phyloP scores from a whole-genome alignment of 495 filamentous ascomycete species.

The Daldinia decipiens region DNA sequence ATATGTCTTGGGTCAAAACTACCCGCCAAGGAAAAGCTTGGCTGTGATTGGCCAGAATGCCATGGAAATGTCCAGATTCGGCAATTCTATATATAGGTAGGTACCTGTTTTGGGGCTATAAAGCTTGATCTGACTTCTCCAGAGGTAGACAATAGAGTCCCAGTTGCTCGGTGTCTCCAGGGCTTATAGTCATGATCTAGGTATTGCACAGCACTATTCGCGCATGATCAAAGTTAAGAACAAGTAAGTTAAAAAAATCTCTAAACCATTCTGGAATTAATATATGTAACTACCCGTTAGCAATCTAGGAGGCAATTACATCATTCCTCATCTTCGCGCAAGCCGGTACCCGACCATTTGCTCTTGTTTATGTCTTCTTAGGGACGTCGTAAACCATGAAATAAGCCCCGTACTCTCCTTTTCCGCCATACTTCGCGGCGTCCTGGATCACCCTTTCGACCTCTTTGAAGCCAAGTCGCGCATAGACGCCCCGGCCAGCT shows the following conservation, averaged over 20 bases:
- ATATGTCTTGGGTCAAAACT: no score
- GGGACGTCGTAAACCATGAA: conserved; percentile 2
- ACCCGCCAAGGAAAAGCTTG: conserved; percentile 15
- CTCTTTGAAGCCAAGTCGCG: not conserved
- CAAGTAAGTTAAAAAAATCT: no score
- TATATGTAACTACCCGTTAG: no score
- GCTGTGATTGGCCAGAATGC: conserved; percentile 31
- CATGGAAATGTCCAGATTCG: conserved; percentile 27
- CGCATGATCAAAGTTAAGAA: no score
- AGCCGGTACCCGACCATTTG: not conserved
- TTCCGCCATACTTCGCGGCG: not conserved
- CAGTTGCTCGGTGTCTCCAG: not conserved
- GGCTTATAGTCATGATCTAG: not conserved
- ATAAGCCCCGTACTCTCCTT: not conserved
- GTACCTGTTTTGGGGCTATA: not conserved
- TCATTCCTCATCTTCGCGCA: not conserved
- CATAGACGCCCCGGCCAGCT: not conserved
- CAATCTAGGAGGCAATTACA: no score
- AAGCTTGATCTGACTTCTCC: not conserved
- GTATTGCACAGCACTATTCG: no score
- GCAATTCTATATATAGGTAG: conserved; percentile 23
- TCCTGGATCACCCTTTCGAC: conserved; percentile 3
- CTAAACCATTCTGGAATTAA: no score
- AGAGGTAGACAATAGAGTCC: not conserved
- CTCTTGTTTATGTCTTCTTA: not conserved